These are phyloP conservation scores for Lentinus brumalis DNA, from an alignment of 768 basidiomycete species.

Conservation along the genomic window DNA sequence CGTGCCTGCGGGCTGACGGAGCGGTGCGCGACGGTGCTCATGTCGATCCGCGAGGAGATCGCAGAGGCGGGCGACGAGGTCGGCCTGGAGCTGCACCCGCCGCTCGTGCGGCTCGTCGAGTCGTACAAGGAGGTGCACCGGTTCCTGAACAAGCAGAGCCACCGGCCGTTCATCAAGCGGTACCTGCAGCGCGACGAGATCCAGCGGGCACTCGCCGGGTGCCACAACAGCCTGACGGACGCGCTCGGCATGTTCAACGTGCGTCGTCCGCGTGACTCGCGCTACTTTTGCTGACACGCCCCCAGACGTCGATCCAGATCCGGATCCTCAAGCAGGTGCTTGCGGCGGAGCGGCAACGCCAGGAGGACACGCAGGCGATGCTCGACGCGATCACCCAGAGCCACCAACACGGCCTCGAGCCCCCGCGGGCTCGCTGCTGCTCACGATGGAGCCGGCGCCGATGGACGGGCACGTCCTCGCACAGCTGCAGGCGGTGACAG, in stretches of 20 bases:
- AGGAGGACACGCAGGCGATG: constrained; percentile 37
- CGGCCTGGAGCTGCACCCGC: constrained; percentile 48
- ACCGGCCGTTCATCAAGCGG: too few relatives aligned
- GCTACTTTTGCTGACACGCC: too few relatives aligned
- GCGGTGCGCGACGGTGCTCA: constrained; percentile 68
- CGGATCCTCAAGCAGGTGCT: constrained; percentile 49
- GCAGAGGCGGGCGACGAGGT: constrained; percentile 56
- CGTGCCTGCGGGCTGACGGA: constrained; percentile 72
- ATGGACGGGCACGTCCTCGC: constrained; percentile 2
- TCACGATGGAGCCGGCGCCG: constrained; percentile 1
- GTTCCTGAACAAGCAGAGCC: too few relatives aligned
- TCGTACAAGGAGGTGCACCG: constrained; percentile 46
- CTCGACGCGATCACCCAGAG: constrained; percentile 32
- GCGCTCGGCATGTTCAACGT: too few relatives aligned
- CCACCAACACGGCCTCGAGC: constrained; percentile 11
- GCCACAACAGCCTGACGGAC: too few relatives aligned
- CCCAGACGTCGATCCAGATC: constrained; percentile 52
- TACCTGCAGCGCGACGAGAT: too few relatives aligned
- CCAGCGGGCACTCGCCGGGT: too few relatives aligned
- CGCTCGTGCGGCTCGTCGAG: constrained; percentile 54
- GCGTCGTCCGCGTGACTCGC: too few relatives aligned
- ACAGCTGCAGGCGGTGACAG: constrained; percentile 28
- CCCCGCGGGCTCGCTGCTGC: too few relatives aligned
- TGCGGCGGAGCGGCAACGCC: constrained; percentile 41
- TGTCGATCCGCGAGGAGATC: constrained; percentile 65